Evolutionary conservation across 2,329 filamentous ascomycete genomes (phyloP).

Genomic region (Fusarium heterosporum): DNA sequence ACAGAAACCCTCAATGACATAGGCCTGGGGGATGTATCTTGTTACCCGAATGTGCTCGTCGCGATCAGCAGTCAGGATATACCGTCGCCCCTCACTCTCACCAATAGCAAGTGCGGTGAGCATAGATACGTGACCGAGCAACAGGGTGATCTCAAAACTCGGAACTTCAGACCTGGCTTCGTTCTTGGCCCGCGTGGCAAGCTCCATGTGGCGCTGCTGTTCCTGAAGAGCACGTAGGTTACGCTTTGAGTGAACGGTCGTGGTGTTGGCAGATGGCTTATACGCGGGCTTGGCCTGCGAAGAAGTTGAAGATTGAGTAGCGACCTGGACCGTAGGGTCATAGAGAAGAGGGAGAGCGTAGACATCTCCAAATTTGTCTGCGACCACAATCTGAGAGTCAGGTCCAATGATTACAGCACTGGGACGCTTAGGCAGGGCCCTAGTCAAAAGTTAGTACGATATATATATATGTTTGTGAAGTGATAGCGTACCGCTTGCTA

Average conservation of each 20-base stretch:
- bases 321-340: slow-evolving; percentile 33
- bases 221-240: slow-evolving; percentile 71
- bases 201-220: slow-evolving; percentile 63
- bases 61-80: slow-evolving; percentile 68
- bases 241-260: slow-evolving; percentile 73
- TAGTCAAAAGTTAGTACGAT: slow-evolving; percentile 54
- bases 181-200: slow-evolving; percentile 43
- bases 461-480: background rate
- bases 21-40: slow-evolving; percentile 81
- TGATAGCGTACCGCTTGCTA: slow-evolving; percentile 72
- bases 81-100: slow-evolving; percentile 56
- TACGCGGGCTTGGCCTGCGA: slow-evolving; percentile 47
- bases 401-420: slow-evolving; percentile 78
- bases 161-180: slow-evolving; percentile 53
- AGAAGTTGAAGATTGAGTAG: slow-evolving; percentile 28
- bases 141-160: slow-evolving; percentile 78
- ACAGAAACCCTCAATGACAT: slow-evolving; percentile 91
- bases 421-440: slow-evolving; percentile 89
- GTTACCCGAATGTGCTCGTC: slow-evolving; percentile 88
- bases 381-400: slow-evolving; percentile 80
- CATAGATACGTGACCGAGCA: slow-evolving; percentile 96
- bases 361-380: slow-evolving; percentile 97
- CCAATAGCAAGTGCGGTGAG: slow-evolving; percentile 78
- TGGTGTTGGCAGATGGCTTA: slow-evolving; percentile 66
- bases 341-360: slow-evolving; percentile 80